Evolutionary conservation across 2,329 filamentous ascomycete species (phyloP), one percentile per base, ranked within the genome.

Genomic region (Trichoderma semiorbis): DNA sequence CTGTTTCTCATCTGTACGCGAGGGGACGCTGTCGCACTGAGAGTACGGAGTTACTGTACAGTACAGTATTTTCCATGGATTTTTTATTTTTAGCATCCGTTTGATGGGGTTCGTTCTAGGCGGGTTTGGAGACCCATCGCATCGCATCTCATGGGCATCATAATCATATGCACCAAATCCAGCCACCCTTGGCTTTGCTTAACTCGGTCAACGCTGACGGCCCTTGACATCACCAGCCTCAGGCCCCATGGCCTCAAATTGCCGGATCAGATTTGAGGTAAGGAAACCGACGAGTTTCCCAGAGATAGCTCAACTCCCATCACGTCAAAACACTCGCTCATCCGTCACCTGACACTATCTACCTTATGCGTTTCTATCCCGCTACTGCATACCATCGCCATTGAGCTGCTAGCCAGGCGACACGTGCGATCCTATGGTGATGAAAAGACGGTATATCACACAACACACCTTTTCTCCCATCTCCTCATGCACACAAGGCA

Each of bases 161-260:
- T 39, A 58, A 50, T 68, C 50, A 58, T 68, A 68, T 67, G 64
- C 64, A 67, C 47, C 64, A 30, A 34, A 43, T 68, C 53, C 34
- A 55, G 47, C 34, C 65, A 21, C 18, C 34, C 65, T 43, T 68
- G 32, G 7, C 24, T 28, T 68, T 24, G 50, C 64, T 58, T 10
- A 30, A 58, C 53, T 68, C 34, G 65, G 32, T 30, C 34, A 47
- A 43, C 21, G 64, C 64, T 57, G 64, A 57, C 64, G 14, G 47
- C 32, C 32, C 39, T 58, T 58, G 65, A 68, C 65, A 68, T 68
- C 65, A 68, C 65, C 32, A 36, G 32, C 34, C 58, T 21, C 24
- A 30, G 53, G 65, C 36, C 65, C 53, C 65, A 58, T 68, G 65
- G 65, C 53, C 36, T 58, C 5, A 2, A 53, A 43, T 58, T 58